Evolutionary conservation across 257 asterid species (phyloP), one percentile per base, ranked within the genome.

Genomic region (Verbena officinalis): DNA sequence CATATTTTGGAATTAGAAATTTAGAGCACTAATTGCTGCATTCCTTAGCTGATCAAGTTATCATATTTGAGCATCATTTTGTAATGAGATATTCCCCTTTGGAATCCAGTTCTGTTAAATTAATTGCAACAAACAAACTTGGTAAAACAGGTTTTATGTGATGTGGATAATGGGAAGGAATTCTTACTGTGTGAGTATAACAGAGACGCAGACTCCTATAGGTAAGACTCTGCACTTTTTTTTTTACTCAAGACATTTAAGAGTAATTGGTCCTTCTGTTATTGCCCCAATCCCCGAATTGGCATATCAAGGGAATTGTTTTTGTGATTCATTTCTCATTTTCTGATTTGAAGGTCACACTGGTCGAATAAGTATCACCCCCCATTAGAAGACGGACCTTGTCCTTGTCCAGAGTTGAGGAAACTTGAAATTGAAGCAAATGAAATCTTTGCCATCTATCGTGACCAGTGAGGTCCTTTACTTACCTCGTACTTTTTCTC

Each of bases 401-500:
- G 72, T 68, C 97, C 99, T 57, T 88, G 97, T 50, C 56, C 81
- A 21, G 90, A 88, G 71, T 72, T 94, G 86, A 83, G 99, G 86
- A 90, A 84, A 69, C 97, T 94, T 43, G 99, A 94, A 83, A 72
- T 86, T 69, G 99, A 94, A 83, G 99, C 99, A 70, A 94, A 94
- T 40, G 96, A 94, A 30, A 84, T 94, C 67, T 94, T 94, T 75
- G 77, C 97, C 31, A 55, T 90, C 71, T 94, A 94, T 84, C 87
- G 97, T 86, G 99, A 94, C 95, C 99, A 94, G 99, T 94, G 87
- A 90, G 95, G 96, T 84, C 80, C 95, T 83, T 83, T 84, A 80
- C 90, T 81, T 78, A 74, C 86, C 90, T 82, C 84, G 45, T 84
- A 70, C 67, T 73, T 83, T 77, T 81, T 81, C 34, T 77, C 59